Percentiles rank a stretch among this genome's conserved stretches.
Evolutionary conservation across 75 land plant genomes (phyloP).

Genomic region (Ceratopteris richardii): DNA sequence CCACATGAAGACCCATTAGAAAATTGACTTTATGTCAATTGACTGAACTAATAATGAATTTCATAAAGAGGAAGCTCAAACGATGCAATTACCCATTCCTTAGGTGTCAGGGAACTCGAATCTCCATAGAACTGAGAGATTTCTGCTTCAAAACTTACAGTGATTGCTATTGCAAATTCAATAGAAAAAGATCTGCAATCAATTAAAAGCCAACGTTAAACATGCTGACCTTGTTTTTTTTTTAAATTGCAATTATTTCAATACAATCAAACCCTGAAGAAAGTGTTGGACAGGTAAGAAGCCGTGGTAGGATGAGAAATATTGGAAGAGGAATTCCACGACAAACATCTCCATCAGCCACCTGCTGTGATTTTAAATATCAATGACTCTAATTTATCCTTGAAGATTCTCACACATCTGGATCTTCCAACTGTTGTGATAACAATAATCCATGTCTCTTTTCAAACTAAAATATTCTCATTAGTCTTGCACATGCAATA

Average conservation of each 20-base stretch:
- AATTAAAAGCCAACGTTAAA: background rate
- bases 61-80: too few relatives aligned
- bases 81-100: too few relatives aligned
- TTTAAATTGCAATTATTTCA: background rate
- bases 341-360: conserved; percentile 89
- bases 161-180: conserved; percentile 58
- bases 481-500: too few relatives aligned
- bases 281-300: conserved; percentile 70
- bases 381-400: background rate
- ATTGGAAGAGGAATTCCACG: conserved; percentile 59
- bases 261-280: conserved; percentile 62
- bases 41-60: too few relatives aligned
- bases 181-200: conserved; percentile 58
- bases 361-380: conserved; percentile 20
- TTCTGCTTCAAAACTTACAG: conserved; percentile 50
- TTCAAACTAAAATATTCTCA: too few relatives aligned
- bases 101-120: conserved; percentile 36
- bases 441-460: too few relatives aligned
- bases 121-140: conserved; percentile 37
- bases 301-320: conserved; percentile 73
- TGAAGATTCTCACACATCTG: too few relatives aligned
- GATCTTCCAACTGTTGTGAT: too few relatives aligned
- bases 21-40: too few relatives aligned
- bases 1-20: too few relatives aligned
- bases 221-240: background rate